These are phyloP conservation scores for Exophiala calicioides DNA, from an alignment of 2,329 filamentous ascomycete species.

Conservation along the genomic window DNA sequence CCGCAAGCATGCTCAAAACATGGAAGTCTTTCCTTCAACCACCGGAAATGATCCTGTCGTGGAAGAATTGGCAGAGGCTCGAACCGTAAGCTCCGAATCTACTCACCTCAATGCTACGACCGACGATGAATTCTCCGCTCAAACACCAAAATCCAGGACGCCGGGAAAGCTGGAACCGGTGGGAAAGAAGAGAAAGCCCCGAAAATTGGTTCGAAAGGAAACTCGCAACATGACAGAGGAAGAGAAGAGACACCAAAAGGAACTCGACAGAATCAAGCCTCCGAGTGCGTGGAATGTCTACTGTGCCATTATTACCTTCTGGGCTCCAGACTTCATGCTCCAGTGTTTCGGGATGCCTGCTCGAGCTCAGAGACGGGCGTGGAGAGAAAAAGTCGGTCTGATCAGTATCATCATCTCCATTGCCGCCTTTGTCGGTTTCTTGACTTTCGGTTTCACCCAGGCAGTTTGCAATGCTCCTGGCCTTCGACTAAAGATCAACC, in stretches of 20 bases:
- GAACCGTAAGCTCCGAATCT: conserved; percentile 64
- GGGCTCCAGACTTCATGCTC: conserved; percentile 83
- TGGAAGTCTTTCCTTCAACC: conserved; percentile 84
- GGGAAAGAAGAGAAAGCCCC: conserved; percentile 43
- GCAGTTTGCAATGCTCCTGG: conserved; percentile 77
- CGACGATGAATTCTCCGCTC: conserved; percentile 34
- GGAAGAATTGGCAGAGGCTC: conserved; percentile 63
- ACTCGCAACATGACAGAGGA: conserved; percentile 60
- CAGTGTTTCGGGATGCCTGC: conserved; percentile 81
- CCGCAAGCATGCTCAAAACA: conserved; percentile 88
- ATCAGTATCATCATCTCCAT: conserved; percentile 90
- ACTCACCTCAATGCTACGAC: conserved; percentile 52
- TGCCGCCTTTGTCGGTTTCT: conserved; percentile 85
- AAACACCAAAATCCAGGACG: conserved; percentile 37
- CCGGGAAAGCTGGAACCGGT: conserved; percentile 29
- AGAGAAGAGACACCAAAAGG: conserved; percentile 60
- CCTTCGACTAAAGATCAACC: conserved; percentile 75
- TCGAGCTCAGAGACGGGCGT: conserved; percentile 85
- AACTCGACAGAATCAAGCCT: conserved; percentile 66
- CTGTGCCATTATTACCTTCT: conserved; percentile 91
- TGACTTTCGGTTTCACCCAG: conserved; percentile 94
- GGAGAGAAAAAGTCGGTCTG: conserved; percentile 97
- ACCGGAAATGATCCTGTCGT: conserved; percentile 88
- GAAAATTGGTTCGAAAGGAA: conserved; percentile 66
- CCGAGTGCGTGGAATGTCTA: conserved; percentile 95